Evolutionary conservation across 2,329 filamentous ascomycete genomes (phyloP), one percentile per base, ranked within the genome.

Genomic region (Periconia macrospinosa): DNA sequence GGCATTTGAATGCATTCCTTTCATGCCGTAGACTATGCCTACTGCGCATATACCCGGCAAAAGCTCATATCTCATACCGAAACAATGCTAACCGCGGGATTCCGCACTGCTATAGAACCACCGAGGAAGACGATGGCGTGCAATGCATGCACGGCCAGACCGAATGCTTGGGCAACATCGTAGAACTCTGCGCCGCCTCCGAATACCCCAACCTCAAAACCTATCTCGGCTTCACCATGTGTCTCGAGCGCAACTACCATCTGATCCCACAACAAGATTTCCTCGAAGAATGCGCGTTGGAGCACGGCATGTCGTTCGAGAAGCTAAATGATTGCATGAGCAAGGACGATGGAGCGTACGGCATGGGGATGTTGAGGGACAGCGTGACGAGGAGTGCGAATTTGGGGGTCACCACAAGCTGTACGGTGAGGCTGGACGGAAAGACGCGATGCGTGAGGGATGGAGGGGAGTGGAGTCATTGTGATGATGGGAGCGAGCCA

Each of bases 111-210:
- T 1, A n/a, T 17, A 82, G 89, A 75, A 65, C 87, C 76, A 76
- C 79, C 44, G 86, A 89, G 47, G 81, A 87, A 57, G 88, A 94
- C 65, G 90, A 92, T 64, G 92, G 91, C 50, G 87, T 97, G 55
- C 80, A 85, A 33, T 99, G 94, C 79, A 93, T 82, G 77, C 94
- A 99, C 72, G 94, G 94, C 8, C 89, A 92, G 6, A 82, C 82
- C 41, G 94, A 99, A 77, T 99, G 90, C 73, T 85, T 97, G 66
- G 94, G 94, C 57, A 92, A 99, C 76, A 96, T 96, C 71, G 81
- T 99, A 74, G 89, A 96, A 72, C 88, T 99, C 47, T 99, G 94
- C 76, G 92, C 92, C 33, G 87, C 87, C 54, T 81, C 88, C 58
- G 82, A 94, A 30, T 94, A 94, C 68, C 89, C 90, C 30, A 86